A percentile compares a stretch with the other conserved stretches of the same genome.
phyloP scores from a whole-genome alignment of 257 asterid species.

The Primulina eburnea region DNA sequence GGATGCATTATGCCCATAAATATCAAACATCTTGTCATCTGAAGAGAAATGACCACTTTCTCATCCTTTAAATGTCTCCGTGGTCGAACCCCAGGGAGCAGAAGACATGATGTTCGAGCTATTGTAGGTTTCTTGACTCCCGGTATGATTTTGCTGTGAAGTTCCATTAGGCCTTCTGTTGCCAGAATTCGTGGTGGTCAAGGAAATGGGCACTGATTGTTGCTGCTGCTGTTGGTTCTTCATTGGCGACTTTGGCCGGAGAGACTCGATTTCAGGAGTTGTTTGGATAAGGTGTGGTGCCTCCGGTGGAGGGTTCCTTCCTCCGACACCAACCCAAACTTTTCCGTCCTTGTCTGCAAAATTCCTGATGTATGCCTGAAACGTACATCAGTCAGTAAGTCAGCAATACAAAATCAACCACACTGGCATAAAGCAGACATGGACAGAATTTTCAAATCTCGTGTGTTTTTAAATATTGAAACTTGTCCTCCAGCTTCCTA shows the following conservation, averaged over 20 bases:
- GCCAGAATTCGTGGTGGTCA: constrained; percentile 62
- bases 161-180: constrained; percentile 64
- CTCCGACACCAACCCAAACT: constrained; percentile 95
- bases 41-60: constrained; percentile 51
- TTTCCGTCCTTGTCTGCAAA: constrained; percentile 90
- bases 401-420: not conserved
- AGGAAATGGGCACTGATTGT: constrained; percentile 65
- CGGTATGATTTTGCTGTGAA: constrained; percentile 50
- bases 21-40: constrained; percentile 56
- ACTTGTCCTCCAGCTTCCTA: too few relatives aligned
- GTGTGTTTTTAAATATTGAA: too few relatives aligned
- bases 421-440: not conserved
- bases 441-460: not conserved
- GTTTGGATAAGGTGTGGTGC: constrained; percentile 92
- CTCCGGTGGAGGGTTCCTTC: constrained; percentile 98
- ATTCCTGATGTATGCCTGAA: constrained; percentile 63
- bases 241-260: constrained; percentile 98
- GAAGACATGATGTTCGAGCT: constrained; percentile 53
- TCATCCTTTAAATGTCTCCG: constrained; percentile 50
- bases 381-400: constrained; percentile 13
- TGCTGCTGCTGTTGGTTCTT: constrained; percentile 84
- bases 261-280: constrained; percentile 86
- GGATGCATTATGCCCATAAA: constrained; percentile 50
- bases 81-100: constrained; percentile 62
- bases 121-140: constrained; percentile 61